These are phyloP conservation scores for Alternaria sp. DNA, from an alignment of 2,329 filamentous ascomycete genomes.

Conservation along the genomic window DNA sequence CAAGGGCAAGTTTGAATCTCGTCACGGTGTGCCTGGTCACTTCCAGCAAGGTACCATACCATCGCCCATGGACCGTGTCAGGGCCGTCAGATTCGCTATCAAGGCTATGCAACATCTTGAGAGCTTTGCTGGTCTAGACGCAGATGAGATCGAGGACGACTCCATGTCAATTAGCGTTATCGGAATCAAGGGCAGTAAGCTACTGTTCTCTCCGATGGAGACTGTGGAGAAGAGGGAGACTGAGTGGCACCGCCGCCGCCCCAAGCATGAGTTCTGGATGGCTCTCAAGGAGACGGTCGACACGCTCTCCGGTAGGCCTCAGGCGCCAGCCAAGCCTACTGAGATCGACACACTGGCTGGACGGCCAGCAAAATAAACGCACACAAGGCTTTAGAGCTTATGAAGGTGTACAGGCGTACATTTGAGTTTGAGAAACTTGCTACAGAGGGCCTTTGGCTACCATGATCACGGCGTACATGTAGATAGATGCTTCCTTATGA, in stretches of 20 bases:
- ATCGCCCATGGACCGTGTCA: constrained; percentile 93
- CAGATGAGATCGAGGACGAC: constrained; percentile 75
- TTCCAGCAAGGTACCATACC: constrained; percentile 60
- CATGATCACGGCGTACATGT: constrained; percentile 12
- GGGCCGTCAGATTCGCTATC: constrained; percentile 89
- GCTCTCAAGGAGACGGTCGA: constrained; percentile 82
- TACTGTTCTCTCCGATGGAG: constrained; percentile 86
- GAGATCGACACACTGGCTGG: constrained; percentile 34
- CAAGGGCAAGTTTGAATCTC: constrained; percentile 88
- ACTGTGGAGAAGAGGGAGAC: constrained; percentile 82
- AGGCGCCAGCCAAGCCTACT: constrained; percentile 25
- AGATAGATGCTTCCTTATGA: constrained; percentile 8
- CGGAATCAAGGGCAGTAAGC: constrained; percentile 87
- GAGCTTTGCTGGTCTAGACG: constrained; percentile 69
- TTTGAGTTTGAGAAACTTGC: not conserved
- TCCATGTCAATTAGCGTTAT: constrained; percentile 81
- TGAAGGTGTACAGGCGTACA: not conserved
- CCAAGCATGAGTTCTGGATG: constrained; percentile 86
- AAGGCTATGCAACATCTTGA: constrained; percentile 95
- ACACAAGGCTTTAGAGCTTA: not conserved
- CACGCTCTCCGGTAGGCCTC: constrained; percentile 71
- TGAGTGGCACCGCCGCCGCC: constrained; percentile 90
- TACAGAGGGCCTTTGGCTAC: not conserved
- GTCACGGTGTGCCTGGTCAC: constrained; percentile 70
- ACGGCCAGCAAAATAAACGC: constrained; percentile 19